These are phyloP conservation scores for Penicillium sclerotiorum DNA, from an alignment of 2,329 filamentous ascomycete genomes.

Conservation along the genomic window DNA sequence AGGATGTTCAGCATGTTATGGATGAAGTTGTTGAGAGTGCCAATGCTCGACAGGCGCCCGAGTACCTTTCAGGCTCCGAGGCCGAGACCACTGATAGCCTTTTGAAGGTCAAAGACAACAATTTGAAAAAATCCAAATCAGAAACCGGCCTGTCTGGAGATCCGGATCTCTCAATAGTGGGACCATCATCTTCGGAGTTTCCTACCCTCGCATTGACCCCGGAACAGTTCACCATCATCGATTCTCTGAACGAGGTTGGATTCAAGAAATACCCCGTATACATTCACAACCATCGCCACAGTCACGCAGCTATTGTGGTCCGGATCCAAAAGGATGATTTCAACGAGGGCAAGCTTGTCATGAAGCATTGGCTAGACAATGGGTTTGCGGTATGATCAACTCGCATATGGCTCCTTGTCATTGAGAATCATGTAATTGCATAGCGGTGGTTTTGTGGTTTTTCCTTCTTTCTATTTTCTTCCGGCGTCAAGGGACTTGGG, in stretches of 20 bases:
- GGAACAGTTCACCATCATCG: slow-evolving; percentile 83
- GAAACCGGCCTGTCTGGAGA: not conserved
- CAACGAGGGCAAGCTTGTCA: slow-evolving; percentile 74
- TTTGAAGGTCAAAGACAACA: slow-evolving; percentile 29
- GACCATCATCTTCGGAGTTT: not conserved
- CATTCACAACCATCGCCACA: slow-evolving; percentile 69
- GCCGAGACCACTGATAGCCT: slow-evolving; percentile 28
- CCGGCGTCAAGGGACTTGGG: not conserved
- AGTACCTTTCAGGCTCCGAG: slow-evolving; percentile 61
- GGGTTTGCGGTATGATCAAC: slow-evolving; percentile 66
- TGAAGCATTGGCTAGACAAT: slow-evolving; percentile 77
- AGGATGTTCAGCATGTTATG: slow-evolving; percentile 73
- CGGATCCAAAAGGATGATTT: slow-evolving; percentile 68
- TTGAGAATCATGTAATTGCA: too few species aligned
- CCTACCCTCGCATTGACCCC: slow-evolving; percentile 77
- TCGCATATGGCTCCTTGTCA: not conserved
- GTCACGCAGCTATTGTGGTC: slow-evolving; percentile 88
- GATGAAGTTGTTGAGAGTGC: slow-evolving; percentile 77
- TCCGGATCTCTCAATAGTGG: not conserved
- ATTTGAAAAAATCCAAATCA: not conserved
- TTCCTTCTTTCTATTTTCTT: not conserved
- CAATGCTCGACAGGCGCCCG: slow-evolving; percentile 68
- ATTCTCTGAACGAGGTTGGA: slow-evolving; percentile 67
- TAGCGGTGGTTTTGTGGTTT: not conserved
- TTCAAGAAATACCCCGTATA: slow-evolving; percentile 60